phyloP scores from a whole-genome alignment of 768 basidiomycete genomes.

The Suillus discolor region DNA sequence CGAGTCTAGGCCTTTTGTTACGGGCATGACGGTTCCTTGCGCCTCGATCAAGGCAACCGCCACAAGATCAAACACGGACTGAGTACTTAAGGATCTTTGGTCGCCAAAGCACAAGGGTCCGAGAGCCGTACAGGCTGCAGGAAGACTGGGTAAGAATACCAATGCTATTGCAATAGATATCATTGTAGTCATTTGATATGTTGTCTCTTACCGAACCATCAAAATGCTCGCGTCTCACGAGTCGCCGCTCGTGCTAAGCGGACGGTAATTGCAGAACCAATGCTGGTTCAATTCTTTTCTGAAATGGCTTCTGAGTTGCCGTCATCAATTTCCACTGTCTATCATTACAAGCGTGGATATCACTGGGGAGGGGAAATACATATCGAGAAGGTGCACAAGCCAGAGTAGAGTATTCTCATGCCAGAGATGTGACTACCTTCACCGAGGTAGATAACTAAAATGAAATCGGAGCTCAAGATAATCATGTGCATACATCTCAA shows the following conservation, averaged over 20 bases:
- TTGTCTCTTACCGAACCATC: not conserved
- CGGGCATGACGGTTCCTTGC: too few species aligned
- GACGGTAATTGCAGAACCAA: not conserved
- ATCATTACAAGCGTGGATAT: not conserved
- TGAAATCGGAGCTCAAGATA: not conserved
- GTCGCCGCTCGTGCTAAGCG: not conserved
- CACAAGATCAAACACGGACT: not conserved
- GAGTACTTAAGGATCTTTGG: not conserved
- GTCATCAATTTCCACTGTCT: not conserved
- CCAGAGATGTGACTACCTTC: constrained; percentile 1
- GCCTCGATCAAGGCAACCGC: too few species aligned
- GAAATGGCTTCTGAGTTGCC: not conserved
- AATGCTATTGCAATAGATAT: constrained; percentile 1
- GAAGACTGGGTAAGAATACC: constrained; percentile 6
- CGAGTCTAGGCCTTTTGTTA: too few species aligned
- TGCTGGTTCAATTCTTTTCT: not conserved
- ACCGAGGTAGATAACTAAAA: constrained; percentile 1
- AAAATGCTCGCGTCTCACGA: not conserved
- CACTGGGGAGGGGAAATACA: not conserved
- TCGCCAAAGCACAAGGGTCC: constrained; percentile 4
- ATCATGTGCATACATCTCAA: not conserved
- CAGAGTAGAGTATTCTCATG: not conserved
- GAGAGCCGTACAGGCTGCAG: constrained; percentile 4
- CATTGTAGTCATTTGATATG: not conserved
- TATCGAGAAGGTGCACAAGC: constrained; percentile 2